Conservation (phyloP, 2,329 filamentous ascomycete species). For the Cytospora mali region DNA sequence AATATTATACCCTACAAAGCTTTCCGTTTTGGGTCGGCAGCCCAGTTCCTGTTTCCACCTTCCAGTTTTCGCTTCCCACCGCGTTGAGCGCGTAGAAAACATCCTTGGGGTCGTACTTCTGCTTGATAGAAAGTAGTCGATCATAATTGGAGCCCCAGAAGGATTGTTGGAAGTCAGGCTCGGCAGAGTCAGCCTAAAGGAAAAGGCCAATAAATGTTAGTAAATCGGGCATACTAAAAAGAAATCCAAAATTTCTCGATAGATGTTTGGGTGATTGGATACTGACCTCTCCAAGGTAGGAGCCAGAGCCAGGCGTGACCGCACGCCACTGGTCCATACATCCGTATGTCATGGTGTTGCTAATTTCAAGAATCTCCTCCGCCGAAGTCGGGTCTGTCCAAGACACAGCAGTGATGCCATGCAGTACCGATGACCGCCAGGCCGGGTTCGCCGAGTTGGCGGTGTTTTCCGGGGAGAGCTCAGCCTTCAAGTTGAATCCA, state of each 20-base stretch:
- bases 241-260: neutral
- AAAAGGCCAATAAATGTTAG: constrained; percentile 34
- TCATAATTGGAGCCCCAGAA: constrained; percentile 40
- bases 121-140: constrained; percentile 37
- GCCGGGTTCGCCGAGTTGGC: constrained; percentile 51
- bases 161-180: constrained; percentile 38
- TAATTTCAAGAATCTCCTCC: constrained; percentile 8
- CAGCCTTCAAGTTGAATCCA: constrained; percentile 12
- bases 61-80: constrained; percentile 34
- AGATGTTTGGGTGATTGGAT: no score
- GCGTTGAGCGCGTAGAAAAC: constrained; percentile 35
- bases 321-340: constrained; percentile 39
- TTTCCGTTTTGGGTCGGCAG: constrained; percentile 19
- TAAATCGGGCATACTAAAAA: neutral
- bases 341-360: constrained; percentile 34
- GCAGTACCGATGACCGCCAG: constrained; percentile 48
- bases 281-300: constrained; percentile 34
- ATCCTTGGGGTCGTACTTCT: constrained; percentile 38
- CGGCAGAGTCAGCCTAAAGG: constrained; percentile 43
- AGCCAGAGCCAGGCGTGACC: constrained; percentile 40
- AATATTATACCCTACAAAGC: constrained; percentile 14
- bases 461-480: neutral
- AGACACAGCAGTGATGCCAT: constrained; percentile 38
- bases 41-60: constrained; percentile 14
- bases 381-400: constrained; percentile 11